These are phyloP conservation scores for Cyberlindnera mississippiensis DNA, from an alignment of 805 yeast genomes.

Conservation along the genomic window DNA sequence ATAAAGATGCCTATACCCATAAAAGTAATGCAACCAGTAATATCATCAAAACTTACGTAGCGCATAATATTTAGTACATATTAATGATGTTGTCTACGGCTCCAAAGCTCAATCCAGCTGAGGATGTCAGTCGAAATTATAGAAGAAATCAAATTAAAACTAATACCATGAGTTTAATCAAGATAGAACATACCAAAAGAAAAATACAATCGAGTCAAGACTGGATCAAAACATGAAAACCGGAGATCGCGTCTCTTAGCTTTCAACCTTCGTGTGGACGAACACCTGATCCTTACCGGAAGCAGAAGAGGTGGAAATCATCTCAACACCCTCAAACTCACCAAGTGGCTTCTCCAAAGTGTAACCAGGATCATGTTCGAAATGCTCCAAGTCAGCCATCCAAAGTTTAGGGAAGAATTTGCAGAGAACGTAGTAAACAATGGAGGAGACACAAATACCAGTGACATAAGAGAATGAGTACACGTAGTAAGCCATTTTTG, in stretches of 20 bases:
- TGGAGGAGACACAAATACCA: constrained; percentile 52
- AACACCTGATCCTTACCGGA: constrained; percentile 4
- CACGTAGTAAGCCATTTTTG: constrained; percentile 67
- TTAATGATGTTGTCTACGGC: no score
- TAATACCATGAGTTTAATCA: no score
- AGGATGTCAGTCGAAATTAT: no score
- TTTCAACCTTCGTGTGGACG: constrained; percentile 8
- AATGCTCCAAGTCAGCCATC: constrained; percentile 23
- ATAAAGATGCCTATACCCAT: no score
- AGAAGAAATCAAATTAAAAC: neutral
- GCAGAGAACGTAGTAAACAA: constrained; percentile 46
- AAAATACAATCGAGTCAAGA: neutral
- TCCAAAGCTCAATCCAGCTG: no score
- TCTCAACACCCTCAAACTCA: constrained; percentile 16
- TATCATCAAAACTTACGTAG: no score
- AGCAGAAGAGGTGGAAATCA: constrained; percentile 9
- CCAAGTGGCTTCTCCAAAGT: constrained; percentile 17
- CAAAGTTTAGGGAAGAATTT: constrained; percentile 38
- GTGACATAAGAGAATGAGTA: constrained; percentile 48
- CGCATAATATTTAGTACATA: no score
- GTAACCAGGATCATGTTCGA: constrained; percentile 21
- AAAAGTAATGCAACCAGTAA: no score
- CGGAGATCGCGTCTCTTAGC: no score
- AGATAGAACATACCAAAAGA: neutral
- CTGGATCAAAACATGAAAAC: no score